phyloP scores from a whole-genome alignment of 768 basidiomycete genomes.

The Suillus lakei region DNA sequence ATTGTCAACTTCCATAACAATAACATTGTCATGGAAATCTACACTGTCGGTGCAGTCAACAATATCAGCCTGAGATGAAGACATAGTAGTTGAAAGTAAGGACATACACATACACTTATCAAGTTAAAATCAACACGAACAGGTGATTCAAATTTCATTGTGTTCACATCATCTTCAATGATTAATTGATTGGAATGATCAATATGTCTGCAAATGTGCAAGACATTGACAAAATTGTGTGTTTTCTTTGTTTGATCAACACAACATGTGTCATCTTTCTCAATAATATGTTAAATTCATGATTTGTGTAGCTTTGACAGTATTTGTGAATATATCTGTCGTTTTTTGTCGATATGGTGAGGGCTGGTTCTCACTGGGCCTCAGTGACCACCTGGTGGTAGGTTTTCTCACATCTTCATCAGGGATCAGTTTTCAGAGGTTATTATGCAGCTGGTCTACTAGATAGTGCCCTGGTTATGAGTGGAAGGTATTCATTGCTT shows the following conservation, averaged over 20 bases:
- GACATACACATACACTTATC: neutral
- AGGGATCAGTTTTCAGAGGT: conserved; percentile 8
- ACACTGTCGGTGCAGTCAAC: neutral
- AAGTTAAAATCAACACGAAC: neutral
- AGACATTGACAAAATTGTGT: no score
- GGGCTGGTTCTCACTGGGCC: conserved; percentile 17
- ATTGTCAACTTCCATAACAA: conserved; percentile 1
- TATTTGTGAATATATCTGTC: no score
- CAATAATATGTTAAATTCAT: no score
- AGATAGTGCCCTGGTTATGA: conserved; percentile 12
- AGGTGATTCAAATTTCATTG: no score
- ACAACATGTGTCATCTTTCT: no score
- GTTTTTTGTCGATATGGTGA: no score
- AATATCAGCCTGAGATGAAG: conserved; percentile 1
- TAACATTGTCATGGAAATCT: neutral
- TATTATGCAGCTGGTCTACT: neutral
- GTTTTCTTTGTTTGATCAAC: no score
- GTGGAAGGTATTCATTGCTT: neutral
- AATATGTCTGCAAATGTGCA: no score
- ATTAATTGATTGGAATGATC: no score
- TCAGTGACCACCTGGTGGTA: conserved; percentile 25
- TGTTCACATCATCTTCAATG: no score
- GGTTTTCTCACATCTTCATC: conserved; percentile 6
- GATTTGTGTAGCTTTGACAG: no score
- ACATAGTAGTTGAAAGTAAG: neutral